Evolutionary conservation across 2,329 filamentous ascomycete species (phyloP).

Genomic region (Elsinoe arachidis): DNA sequence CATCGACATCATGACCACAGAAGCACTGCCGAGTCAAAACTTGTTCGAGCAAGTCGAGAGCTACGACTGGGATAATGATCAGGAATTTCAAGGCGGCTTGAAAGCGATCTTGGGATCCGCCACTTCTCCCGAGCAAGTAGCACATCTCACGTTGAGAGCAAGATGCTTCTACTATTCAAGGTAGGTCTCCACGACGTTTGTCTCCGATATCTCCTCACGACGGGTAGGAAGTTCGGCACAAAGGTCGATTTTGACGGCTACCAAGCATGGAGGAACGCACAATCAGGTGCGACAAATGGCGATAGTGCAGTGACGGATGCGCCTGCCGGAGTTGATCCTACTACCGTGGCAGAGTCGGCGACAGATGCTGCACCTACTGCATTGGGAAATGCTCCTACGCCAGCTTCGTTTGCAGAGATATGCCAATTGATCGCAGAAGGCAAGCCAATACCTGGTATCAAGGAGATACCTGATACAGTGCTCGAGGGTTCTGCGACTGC

Average conservation of each 20-base stretch:
- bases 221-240: constrained; percentile 34
- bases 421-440: constrained; percentile 76
- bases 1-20: constrained; percentile 20
- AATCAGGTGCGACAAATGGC: constrained; percentile 18
- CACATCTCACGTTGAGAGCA: constrained; percentile 55
- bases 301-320: neutral
- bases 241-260: constrained; percentile 60
- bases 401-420: constrained; percentile 74
- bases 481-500: constrained; percentile 58
- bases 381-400: constrained; percentile 56
- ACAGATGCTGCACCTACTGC: neutral
- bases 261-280: constrained; percentile 50
- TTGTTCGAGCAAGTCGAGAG: constrained; percentile 54
- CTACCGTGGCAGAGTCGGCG: constrained; percentile 13
- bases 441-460: constrained; percentile 76
- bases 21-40: constrained; percentile 16
- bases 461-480: constrained; percentile 74
- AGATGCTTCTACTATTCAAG: constrained; percentile 60
- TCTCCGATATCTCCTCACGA: constrained; percentile 8
- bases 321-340: constrained; percentile 3
- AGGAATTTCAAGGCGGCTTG: constrained; percentile 60
- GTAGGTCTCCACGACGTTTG: constrained; percentile 21
- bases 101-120: constrained; percentile 54
- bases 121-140: constrained; percentile 44
- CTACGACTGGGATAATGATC: constrained; percentile 61